A percentile compares a stretch with the other conserved stretches of the same genome.
Conservation (phyloP, 2,329 filamentous ascomycete species). For the Rutstroemia sp. region DNA sequence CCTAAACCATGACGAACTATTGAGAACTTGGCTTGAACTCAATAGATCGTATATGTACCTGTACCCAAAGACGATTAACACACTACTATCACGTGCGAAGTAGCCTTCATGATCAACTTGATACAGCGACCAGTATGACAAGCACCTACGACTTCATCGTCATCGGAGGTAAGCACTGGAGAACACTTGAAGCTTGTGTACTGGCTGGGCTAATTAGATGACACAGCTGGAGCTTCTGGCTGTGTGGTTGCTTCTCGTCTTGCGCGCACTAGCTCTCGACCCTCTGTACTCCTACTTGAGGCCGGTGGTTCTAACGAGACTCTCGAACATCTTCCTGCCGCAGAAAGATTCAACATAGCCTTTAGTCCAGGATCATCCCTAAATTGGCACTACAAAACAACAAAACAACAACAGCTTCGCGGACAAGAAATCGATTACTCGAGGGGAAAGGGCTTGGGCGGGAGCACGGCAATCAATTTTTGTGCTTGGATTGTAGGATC, state of each 20-base stretch:
- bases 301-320: slow-evolving; percentile 44
- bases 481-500: slow-evolving; percentile 39
- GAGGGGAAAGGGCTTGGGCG: slow-evolving; percentile 44
- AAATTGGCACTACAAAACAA: slow-evolving; percentile 47
- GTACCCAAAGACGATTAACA: no score
- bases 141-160: background rate
- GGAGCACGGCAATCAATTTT: slow-evolving; percentile 48
- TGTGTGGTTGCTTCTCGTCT: slow-evolving; percentile 46
- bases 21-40: background rate
- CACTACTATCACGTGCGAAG: no score
- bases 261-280: slow-evolving; percentile 37
- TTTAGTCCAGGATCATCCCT: slow-evolving; percentile 37
- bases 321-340: slow-evolving; percentile 33
- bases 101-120: no score
- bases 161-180: background rate
- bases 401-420: slow-evolving; percentile 37
- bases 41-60: no score
- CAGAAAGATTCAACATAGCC: slow-evolving; percentile 43
- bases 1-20: background rate
- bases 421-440: slow-evolving; percentile 41
- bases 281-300: slow-evolving; percentile 51
- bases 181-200: background rate
- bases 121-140: background rate
- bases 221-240: slow-evolving; percentile 39
- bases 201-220: background rate